Evolutionary conservation across 495 filamentous ascomycete genomes (phyloP).

Genomic region (Cladorrhinum samala): DNA sequence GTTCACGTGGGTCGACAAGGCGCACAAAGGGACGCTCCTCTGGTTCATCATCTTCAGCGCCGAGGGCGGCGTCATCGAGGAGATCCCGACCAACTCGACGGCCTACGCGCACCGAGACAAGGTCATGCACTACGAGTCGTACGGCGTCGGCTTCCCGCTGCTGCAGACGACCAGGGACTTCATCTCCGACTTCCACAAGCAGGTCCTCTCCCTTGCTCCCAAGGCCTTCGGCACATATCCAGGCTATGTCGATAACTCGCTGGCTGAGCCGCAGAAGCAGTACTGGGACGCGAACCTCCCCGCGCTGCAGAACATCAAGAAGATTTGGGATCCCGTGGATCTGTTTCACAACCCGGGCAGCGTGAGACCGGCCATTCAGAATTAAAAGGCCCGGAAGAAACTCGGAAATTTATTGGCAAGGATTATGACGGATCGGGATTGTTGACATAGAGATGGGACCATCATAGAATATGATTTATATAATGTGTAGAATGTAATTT

Average conservation of each 20-base stretch:
- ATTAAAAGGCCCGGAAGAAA: neutral
- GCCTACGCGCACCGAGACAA: conserved; percentile 57
- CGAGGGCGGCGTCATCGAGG: conserved; percentile 48
- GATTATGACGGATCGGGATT: neutral
- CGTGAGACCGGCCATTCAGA: conserved; percentile 30
- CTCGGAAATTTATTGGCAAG: neutral
- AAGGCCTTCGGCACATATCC: conserved; percentile 50
- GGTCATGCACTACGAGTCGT: conserved; percentile 53
- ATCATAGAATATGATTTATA: too few relatives aligned
- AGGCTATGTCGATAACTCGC: conserved; percentile 63
- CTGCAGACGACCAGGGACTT: conserved; percentile 36
- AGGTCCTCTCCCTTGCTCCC: conserved; percentile 25
- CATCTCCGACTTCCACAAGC: conserved; percentile 43
- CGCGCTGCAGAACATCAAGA: conserved; percentile 46
- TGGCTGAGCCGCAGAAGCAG: conserved; percentile 43
- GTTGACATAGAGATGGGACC: too few relatives aligned
- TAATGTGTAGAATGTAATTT: too few relatives aligned
- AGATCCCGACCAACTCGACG: conserved; percentile 38
- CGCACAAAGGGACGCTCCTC: conserved; percentile 40
- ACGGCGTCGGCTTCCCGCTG: conserved; percentile 47
- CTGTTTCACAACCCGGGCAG: conserved; percentile 63
- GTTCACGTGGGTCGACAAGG: conserved; percentile 46
- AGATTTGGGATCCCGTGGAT: conserved; percentile 45
- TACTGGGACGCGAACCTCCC: conserved; percentile 54
- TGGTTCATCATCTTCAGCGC: conserved; percentile 56